phyloP scores from a whole-genome alignment of 352 stramenopile species.

The Phytophthora sp. region DNA sequence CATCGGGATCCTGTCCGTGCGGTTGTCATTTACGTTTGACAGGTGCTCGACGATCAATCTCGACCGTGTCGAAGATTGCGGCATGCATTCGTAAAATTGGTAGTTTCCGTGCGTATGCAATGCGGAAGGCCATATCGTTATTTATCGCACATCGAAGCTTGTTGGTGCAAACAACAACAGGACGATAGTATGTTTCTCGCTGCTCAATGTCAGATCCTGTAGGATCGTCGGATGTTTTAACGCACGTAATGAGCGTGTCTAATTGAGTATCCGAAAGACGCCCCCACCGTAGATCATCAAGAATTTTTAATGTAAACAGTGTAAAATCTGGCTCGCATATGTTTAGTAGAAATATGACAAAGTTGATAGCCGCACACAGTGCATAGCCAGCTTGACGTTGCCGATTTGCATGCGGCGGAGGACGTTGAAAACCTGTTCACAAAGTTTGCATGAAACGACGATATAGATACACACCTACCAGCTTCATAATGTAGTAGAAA shows the following conservation, averaged over 20 bases:
- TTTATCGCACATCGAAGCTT: background rate
- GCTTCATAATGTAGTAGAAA: too few species aligned
- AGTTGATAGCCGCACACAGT: background rate
- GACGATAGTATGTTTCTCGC: background rate
- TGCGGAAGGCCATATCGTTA: background rate
- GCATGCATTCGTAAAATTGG: conserved; percentile 1
- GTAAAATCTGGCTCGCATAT: conserved; percentile 2
- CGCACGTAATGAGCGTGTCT: background rate
- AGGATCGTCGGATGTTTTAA: background rate
- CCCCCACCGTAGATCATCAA: conserved; percentile 20
- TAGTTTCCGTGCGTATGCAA: background rate
- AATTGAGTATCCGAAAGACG: background rate
- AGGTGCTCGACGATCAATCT: background rate
- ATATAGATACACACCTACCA: too few species aligned
- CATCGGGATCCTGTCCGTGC: background rate
- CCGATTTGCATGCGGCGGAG: background rate
- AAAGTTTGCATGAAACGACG: background rate
- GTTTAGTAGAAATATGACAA: conserved; percentile 4
- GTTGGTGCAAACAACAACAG: conserved; percentile 13
- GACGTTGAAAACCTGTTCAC: conserved; percentile 4
- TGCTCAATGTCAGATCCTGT: background rate
- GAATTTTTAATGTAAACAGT: conserved; percentile 13
- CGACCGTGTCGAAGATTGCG: background rate
- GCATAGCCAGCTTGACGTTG: background rate
- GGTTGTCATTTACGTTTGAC: background rate